Conservation (phyloP, 805 yeast genomes). For the Wickerhamomyces chambardii region DNA sequence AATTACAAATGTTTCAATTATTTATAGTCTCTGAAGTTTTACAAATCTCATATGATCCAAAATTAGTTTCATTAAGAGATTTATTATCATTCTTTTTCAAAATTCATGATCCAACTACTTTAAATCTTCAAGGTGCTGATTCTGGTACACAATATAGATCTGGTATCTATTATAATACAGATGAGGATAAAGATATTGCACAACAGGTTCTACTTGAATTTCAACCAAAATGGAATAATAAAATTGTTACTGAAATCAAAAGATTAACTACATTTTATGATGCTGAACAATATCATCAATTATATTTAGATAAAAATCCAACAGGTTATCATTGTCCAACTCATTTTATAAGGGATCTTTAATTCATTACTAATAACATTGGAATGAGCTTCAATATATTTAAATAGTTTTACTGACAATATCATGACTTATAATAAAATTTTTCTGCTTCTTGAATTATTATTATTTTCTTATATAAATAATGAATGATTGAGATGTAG, state of each 20-base stretch:
- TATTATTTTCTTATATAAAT: no score
- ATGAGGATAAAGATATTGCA: constrained; percentile 36
- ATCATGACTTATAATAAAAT: no score
- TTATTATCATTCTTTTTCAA: constrained; percentile 78
- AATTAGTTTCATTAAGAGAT: constrained; percentile 44
- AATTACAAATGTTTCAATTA: constrained; percentile 5
- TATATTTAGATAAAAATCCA: constrained; percentile 73
- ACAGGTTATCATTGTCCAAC: constrained; percentile 86
- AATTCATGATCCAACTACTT: constrained; percentile 91
- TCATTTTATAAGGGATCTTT: constrained; percentile 60
- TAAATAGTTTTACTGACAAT: no score
- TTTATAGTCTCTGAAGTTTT: constrained; percentile 57
- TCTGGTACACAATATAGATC: constrained; percentile 86
- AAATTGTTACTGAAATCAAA: constrained; percentile 62
- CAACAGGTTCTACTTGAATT: constrained; percentile 36
- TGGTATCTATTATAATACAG: constrained; percentile 58
- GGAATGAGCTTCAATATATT: no score
- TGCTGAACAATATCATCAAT: constrained; percentile 94
- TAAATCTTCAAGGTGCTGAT: constrained; percentile 82
- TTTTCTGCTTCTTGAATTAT: no score
- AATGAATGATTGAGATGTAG: no score
- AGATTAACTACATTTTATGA: constrained; percentile 70
- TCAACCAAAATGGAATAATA: constrained; percentile 64
- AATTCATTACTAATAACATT: no score
- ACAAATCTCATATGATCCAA: constrained; percentile 78